Evolutionary conservation across 768 basidiomycete species (phyloP), one percentile per base, ranked within the genome.

Genomic region (Auriculariales sp.): DNA sequence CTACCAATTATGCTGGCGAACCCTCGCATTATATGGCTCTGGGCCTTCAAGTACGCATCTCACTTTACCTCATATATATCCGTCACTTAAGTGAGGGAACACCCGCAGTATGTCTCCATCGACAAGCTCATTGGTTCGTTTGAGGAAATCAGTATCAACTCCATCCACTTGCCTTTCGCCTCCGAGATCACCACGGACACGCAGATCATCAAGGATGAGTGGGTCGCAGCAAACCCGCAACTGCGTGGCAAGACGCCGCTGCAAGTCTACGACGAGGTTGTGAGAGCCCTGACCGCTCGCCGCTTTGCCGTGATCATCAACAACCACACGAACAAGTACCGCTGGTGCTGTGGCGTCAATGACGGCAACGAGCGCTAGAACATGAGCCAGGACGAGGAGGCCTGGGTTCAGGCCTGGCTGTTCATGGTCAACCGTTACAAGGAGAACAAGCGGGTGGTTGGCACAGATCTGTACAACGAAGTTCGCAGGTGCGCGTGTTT

Each of bases 321-420:
- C 45, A 50, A 50, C 42, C 44, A 46, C 24, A 51, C 51, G 19
- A 52, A 47, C 30, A 47, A 48, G 31, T 48, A 34, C 42, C 46
- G 32, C 30, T 52, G 51, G 51, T 52, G 51, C 46, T 52, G 51
- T 34, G 46, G 46, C 46, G 24, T 52, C 30, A n/a, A 9, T 7
- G 51, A 52, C 46, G 51, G 32, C 22, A 52, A 52, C 46, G 51
- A 47, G 46, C 51, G 51, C 28, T 52, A 47, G 51, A 52, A 52
- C 46, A 47, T 48, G 51, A 48, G 46, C 28, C 51, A 52, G 51
- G 48, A 30, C 2, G 28, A 45, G 31, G 31, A 47, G 24, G 22
- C 28, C 30, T 52, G 51, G 51, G 29, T n/a, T 12, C 10, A 33
- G n/a, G 51, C 47, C 42, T 52, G 51, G 51, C 19, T 52, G 22